Evolutionary conservation across 768 basidiomycete genomes (phyloP), one percentile per base, ranked within the genome.

Genomic region (Lactarius pseudohatsudake): DNA sequence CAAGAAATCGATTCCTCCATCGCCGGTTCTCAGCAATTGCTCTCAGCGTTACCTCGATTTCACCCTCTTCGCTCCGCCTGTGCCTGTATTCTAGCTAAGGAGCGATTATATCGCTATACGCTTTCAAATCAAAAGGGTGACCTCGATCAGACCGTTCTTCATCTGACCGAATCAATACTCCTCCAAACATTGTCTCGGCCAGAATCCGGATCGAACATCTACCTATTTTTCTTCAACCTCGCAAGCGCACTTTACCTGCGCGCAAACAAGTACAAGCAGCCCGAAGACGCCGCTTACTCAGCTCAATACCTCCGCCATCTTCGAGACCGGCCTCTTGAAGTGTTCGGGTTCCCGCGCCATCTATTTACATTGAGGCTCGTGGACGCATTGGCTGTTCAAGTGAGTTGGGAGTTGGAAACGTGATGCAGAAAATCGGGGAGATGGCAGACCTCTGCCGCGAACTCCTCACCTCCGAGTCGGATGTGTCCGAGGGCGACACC

Each of bases 61-160:
- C 26, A 53, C 41, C 36, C 45, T 32, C 3, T 22, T 13, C 64
- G 28, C n/a, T 11, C 6, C 50, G 1, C 13, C 36, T 30, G 11
- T 38, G 26, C 58, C 1, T 41, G 41, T 15, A 4, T 13, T 26
- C 57, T 64, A 2, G 63, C 63, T 5, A 30, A 13, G 1, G 36
- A 26, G 9, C 36, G 11, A 30, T 13, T 38, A n/a, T 6, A 13
- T 22, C 63, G 63, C 13, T 64, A 64, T 38, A 26, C 0, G 2
- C 8, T 36, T 3, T 36, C 34, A 38, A 26, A 22, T 0, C 15
- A 58, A 28, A 4, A 6, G 20, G 7, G 40, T 4, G 63, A 58
- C 20, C 63, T 64, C 45, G 32, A 64, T 0, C 22, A 50, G 32
- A 20, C 45, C 4, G 28, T 64, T 26, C 43, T 64, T 10, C 57